Percentiles rank a stretch among this genome's conserved stretches.
These are phyloP conservation scores for Quercus lobata DNA, from an alignment of 331 rosid genomes.

Conservation along the genomic window DNA sequence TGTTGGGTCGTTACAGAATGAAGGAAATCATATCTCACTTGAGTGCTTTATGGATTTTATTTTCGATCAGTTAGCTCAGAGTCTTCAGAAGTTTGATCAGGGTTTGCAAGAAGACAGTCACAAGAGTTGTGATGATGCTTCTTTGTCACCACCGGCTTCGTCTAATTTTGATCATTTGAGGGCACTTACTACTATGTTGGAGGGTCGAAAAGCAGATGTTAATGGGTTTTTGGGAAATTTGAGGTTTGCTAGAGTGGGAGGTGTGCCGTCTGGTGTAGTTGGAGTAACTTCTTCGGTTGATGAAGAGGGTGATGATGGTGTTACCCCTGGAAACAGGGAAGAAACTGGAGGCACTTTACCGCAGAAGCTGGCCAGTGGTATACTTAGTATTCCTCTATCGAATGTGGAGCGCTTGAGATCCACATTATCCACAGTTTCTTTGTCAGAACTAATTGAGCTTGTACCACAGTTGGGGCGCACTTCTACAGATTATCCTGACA, in stretches of 20 bases:
- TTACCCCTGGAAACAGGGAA: conserved; percentile 42
- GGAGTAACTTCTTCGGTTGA: conserved; percentile 59
- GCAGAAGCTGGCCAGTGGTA: conserved; percentile 76
- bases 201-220: conserved; percentile 65
- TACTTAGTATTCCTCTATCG: conserved; percentile 83
- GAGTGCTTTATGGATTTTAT: conserved; percentile 75
- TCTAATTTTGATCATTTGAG: conserved; percentile 52
- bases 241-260: conserved; percentile 90
- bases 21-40: conserved; percentile 51
- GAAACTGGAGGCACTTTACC: conserved; percentile 64
- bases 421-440: conserved; percentile 79
- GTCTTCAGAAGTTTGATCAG: conserved; percentile 57
- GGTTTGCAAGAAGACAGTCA: conserved; percentile 33
- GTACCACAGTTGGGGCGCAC: conserved; percentile 76
- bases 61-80: conserved; percentile 62
- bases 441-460: conserved; percentile 85
- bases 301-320: conserved; percentile 52
- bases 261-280: conserved; percentile 66
- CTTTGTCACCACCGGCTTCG: conserved; percentile 19
- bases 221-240: conserved; percentile 81
- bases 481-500: conserved; percentile 90
- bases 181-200: conserved; percentile 53
- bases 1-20: conserved; percentile 30
- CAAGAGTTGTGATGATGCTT: conserved; percentile 30
- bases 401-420: conserved; percentile 96